Evolutionary conservation across 352 stramenopile genomes (phyloP), one percentile per base, ranked within the genome.

Genomic region (Pythium myriotylum): DNA sequence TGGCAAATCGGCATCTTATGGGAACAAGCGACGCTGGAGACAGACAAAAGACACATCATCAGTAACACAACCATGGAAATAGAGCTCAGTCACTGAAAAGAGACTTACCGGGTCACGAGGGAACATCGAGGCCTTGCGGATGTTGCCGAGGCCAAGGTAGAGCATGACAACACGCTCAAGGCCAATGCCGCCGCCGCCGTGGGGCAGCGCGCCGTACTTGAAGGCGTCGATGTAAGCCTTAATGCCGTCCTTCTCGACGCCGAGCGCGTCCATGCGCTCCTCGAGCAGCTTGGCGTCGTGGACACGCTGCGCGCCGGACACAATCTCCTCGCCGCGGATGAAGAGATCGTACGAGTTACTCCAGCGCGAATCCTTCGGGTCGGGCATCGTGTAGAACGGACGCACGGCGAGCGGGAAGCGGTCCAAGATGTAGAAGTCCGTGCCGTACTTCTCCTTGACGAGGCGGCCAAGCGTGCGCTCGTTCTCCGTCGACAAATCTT

Each of bases 391-490:
- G 88, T 99, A 99, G 79, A 99, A 99, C 56, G 98, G 97, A 75
- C 98, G 91, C 64, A 99, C 96, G 23, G 85, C 70, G n/a, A 99
- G 72, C 29, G 98, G 98, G 84, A 99, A 99, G 86, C 99, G 99
- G 91, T 99, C 97, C 76, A 99, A 92, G 58, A 99, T 99, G 86
- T 98, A 99, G 73, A 99, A 99, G 80, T 99, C 98, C 60, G 97
- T 99, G 53, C 93, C 91, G 73, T 99, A 99, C 85, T 99, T 99
- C 53, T 97, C 92, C 72, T 96, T 96, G 16, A 99, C 94, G 41
- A 98, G 83, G 46, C 84, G 76, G 54, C 97, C 96, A 39, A 99
- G 92, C 67, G 91, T 96, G 81, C 99, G 99, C 76, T 99, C 98
- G 73, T 99, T 98, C 76, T 97, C 93, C 29, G 96, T 99, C 45